Conservation (phyloP, 257 asterid species). For the Hygrophila difformis region DNA sequence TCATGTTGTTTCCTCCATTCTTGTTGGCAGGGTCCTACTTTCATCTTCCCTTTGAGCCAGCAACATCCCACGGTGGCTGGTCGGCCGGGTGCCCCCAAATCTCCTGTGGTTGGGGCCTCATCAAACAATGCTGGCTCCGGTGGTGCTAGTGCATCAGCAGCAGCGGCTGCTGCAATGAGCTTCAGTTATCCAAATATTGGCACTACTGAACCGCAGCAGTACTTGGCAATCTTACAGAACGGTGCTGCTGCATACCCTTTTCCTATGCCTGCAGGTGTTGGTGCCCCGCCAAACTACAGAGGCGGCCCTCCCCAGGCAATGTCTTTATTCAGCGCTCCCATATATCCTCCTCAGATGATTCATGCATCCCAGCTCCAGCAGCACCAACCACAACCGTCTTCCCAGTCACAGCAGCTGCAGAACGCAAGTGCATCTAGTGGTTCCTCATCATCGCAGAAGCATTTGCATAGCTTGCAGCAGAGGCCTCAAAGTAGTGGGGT, state of each 20-base stretch:
- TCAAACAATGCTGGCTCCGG: conserved; percentile 29
- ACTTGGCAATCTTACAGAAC: conserved; percentile 78
- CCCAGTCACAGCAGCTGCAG: conserved; percentile 42
- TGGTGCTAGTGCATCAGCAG: conserved; percentile 23
- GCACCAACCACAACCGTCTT: conserved; percentile 24
- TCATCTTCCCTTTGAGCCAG: conserved; percentile 81
- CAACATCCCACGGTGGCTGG: conserved; percentile 65
- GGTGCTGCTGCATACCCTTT: conserved; percentile 68
- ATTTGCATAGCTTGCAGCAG: conserved; percentile 52
- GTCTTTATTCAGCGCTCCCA: conserved; percentile 80
- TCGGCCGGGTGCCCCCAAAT: conserved; percentile 31
- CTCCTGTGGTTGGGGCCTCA: conserved; percentile 21
- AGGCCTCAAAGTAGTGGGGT: conserved; percentile 31
- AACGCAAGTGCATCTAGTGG: conserved; percentile 38
- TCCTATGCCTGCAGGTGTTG: conserved; percentile 67
- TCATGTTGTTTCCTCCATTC: neutral
- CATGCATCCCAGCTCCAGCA: conserved; percentile 71
- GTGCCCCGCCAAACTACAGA: conserved; percentile 65
- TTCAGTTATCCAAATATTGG: conserved; percentile 78
- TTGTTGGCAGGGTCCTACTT: conserved; percentile 65
- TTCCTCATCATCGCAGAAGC: conserved; percentile 71
- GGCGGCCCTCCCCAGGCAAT: conserved; percentile 67
- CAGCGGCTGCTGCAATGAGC: conserved; percentile 50
- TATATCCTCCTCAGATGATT: conserved; percentile 75
- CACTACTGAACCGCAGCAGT: conserved; percentile 66